Percentiles rank a stretch among this genome's conserved stretches.
Evolutionary conservation across 2,329 filamentous ascomycete genomes (phyloP).

Genomic region (Dactylellina leptospora): DNA sequence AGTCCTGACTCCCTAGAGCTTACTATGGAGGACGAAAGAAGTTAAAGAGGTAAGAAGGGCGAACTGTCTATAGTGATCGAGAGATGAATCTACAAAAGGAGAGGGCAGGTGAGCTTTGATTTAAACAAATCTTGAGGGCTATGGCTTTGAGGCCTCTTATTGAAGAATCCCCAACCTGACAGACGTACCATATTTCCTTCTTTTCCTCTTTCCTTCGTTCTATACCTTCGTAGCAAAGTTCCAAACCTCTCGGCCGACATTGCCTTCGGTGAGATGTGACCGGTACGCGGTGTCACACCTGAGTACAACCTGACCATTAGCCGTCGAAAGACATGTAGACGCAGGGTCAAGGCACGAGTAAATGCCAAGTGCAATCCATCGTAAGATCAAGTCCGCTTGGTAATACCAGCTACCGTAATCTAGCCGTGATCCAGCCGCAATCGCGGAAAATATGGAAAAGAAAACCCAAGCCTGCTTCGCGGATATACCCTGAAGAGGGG

Average conservation of each 20-base stretch:
- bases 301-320: neutral
- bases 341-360: neutral
- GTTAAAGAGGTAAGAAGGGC: neutral
- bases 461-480: neutral
- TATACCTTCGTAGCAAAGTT: neutral
- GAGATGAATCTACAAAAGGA: neutral
- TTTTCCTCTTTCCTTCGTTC: neutral
- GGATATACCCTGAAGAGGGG: neutral
- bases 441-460: neutral
- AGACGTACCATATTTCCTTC: neutral
- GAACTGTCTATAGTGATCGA: neutral
- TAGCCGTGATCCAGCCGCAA: constrained; percentile 4
- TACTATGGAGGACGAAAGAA: neutral
- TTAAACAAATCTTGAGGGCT: constrained; percentile 6
- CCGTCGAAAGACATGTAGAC: neutral
- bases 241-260: neutral
- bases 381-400: neutral
- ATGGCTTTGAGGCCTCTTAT: neutral
- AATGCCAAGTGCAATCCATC: neutral
- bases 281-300: neutral
- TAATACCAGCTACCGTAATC: neutral
- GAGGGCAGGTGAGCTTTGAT: neutral
- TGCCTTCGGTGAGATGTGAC: neutral
- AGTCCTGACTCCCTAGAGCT: neutral
- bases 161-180: neutral